These are phyloP conservation scores for Fusarium brevicatenulatum DNA, from an alignment of 2,329 filamentous ascomycete species.

Conservation along the genomic window DNA sequence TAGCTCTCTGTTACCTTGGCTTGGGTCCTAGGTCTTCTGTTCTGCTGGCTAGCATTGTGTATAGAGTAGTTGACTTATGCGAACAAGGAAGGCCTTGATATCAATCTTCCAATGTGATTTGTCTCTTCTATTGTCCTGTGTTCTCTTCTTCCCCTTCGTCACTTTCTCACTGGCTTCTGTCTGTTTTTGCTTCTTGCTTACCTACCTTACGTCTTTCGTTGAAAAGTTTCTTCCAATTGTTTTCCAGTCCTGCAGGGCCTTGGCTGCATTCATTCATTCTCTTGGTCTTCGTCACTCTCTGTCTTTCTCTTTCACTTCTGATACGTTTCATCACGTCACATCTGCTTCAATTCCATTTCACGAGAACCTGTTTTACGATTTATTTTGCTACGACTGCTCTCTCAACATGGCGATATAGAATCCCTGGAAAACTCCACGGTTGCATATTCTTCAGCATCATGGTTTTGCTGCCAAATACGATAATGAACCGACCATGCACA, in stretches of 20 bases:
- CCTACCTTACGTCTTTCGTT: slow-evolving; percentile 28
- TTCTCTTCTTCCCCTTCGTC: background rate
- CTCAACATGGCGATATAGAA: slow-evolving; percentile 27
- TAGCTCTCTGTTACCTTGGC: slow-evolving; percentile 13
- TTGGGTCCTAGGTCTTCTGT: background rate
- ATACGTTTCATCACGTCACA: slow-evolving; percentile 9
- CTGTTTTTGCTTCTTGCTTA: slow-evolving; percentile 27
- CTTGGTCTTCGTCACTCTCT: background rate
- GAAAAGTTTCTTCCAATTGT: slow-evolving; percentile 6
- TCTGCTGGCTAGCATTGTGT: background rate
- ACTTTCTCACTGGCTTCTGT: slow-evolving; percentile 1
- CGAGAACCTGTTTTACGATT: slow-evolving; percentile 2
- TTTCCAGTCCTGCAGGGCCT: slow-evolving; percentile 27
- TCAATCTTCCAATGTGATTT: slow-evolving; percentile 19
- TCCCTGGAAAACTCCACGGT: slow-evolving; percentile 8
- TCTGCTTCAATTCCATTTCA: background rate
- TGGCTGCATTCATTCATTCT: slow-evolving; percentile 37
- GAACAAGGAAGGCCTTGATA: slow-evolving; percentile 37
- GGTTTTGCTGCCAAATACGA: slow-evolving; percentile 13
- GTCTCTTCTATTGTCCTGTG: slow-evolving; percentile 9
- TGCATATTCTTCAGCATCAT: slow-evolving; percentile 25
- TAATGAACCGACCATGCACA: slow-evolving; percentile 23
- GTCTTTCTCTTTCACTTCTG: slow-evolving; percentile 2
- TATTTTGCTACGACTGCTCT: background rate
- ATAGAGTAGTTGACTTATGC: slow-evolving; percentile 17